A percentile compares a stretch with the other conserved stretches of the same genome.
Conservation (phyloP, 1,284 basidiomycete genomes). For the Mrakiaceae sp. region DNA sequence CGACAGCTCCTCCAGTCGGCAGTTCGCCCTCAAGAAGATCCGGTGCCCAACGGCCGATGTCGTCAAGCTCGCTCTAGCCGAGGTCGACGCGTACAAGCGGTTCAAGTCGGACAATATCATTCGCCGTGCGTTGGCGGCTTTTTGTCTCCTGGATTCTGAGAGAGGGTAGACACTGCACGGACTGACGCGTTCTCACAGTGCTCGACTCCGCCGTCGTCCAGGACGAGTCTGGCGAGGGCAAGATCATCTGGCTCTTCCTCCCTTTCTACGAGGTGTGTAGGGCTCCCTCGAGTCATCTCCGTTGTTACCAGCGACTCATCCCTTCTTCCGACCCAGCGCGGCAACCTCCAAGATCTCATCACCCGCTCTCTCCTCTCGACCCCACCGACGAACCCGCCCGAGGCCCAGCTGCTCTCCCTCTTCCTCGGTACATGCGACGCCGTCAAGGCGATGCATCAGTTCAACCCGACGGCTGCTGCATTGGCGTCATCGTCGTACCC, state of each 20-base stretch:
- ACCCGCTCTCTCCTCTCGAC: constrained; percentile 36
- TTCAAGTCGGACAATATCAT: constrained; percentile 59
- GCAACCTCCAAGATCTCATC: constrained; percentile 92
- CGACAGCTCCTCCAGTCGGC: constrained; percentile 51
- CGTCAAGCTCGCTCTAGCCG: constrained; percentile 56
- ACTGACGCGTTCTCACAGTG: constrained; percentile 17
- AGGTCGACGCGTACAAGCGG: constrained; percentile 79
- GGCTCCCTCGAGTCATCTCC: neutral
- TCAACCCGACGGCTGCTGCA: constrained; percentile 43
- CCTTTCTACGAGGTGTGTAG: constrained; percentile 63
- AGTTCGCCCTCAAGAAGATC: constrained; percentile 92
- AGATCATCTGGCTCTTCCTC: constrained; percentile 81
- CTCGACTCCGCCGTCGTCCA: constrained; percentile 84
- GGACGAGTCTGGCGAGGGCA: constrained; percentile 65
- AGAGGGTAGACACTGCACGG: neutral
- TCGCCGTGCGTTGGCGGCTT: constrained; percentile 19
- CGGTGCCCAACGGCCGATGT: constrained; percentile 60
- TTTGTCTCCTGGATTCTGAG: neutral
- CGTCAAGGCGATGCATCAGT: constrained; percentile 85
- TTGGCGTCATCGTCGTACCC: constrained; percentile 20
- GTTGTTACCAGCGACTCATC: constrained; percentile 22
- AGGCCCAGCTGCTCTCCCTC: constrained; percentile 72
- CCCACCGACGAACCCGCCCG: constrained; percentile 38
- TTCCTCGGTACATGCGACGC: constrained; percentile 93
- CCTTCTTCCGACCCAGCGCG: constrained; percentile 44